These are phyloP conservation scores for Fusarium tupiense DNA, from an alignment of 2,329 filamentous ascomycete genomes.

Conservation along the genomic window DNA sequence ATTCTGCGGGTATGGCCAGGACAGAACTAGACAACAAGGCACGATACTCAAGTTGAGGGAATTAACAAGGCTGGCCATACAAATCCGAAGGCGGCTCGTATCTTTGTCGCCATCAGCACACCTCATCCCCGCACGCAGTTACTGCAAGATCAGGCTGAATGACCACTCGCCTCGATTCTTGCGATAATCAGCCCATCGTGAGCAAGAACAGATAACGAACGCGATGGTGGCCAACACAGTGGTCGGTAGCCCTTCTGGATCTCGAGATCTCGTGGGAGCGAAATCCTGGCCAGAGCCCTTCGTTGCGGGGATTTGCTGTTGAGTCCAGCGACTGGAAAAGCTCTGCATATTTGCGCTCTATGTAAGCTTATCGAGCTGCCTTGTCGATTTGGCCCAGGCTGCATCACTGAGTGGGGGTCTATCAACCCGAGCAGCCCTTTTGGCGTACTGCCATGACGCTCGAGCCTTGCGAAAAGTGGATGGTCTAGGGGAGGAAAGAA, in stretches of 20 bases:
- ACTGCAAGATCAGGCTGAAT: constrained; percentile 32
- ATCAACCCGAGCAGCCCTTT: not conserved
- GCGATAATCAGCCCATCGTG: not conserved
- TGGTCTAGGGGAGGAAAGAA: not conserved
- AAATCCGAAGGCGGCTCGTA: constrained; percentile 28
- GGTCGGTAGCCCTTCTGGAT: constrained; percentile 3
- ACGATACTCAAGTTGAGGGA: constrained; percentile 28
- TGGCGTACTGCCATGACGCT: constrained; percentile 15
- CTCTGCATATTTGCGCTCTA: constrained; percentile 17
- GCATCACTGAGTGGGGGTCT: constrained; percentile 3
- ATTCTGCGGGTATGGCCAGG: constrained; percentile 27
- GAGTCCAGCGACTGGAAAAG: constrained; percentile 2
- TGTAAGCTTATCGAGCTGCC: constrained; percentile 20
- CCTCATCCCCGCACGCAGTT: constrained; percentile 21
- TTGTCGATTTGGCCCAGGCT: constrained; percentile 1
- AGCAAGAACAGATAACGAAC: not conserved
- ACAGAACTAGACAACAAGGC: constrained; percentile 17
- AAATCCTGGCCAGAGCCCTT: not conserved
- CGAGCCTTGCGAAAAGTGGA: constrained; percentile 10
- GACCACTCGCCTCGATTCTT: constrained; percentile 1
- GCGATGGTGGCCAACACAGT: not conserved
- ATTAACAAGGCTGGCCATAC: constrained; percentile 34
- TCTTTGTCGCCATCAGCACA: constrained; percentile 14
- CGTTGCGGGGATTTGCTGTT: not conserved
- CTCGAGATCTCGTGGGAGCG: constrained; percentile 5